Conservation (phyloP, 2,329 filamentous ascomycete genomes). For the Juglanconis oblonga region DNA sequence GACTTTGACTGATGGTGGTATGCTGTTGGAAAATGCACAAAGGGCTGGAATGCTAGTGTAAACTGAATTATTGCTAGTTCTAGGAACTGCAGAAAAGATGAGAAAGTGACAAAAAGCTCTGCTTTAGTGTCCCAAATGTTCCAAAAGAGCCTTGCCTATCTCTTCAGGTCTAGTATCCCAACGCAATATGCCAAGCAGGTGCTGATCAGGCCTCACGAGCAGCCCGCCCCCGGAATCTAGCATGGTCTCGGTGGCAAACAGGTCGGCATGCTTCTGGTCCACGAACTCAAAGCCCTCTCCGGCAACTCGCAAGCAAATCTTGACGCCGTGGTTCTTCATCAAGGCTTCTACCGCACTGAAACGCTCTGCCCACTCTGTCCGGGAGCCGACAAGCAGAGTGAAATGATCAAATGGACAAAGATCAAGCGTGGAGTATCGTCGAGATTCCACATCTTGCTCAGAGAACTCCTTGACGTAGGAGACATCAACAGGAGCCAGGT, state of each 20-base stretch:
- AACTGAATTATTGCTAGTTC: background rate
- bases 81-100: background rate
- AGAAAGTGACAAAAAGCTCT: background rate
- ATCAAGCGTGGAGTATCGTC: conserved; percentile 34
- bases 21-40: background rate
- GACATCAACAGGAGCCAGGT: conserved; percentile 27
- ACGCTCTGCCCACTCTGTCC: background rate
- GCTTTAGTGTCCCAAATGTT: background rate
- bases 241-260: background rate
- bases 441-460: conserved; percentile 21
- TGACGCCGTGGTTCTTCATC: background rate
- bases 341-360: background rate
- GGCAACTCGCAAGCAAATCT: background rate
- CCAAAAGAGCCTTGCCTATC: background rate
- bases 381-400: conserved; percentile 19
- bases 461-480: conserved; percentile 34
- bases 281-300: conserved; percentile 1
- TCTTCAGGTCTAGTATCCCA: background rate
- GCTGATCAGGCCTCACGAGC: conserved; percentile 9
- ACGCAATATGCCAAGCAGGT: background rate
- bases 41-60: background rate
- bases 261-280: background rate
- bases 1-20: too few species aligned
- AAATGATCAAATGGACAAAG: conserved; percentile 30
- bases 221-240: background rate